Evolutionary conservation across 2,329 filamentous ascomycete species (phyloP).

Genomic region (Trichophyton benhamiae): DNA sequence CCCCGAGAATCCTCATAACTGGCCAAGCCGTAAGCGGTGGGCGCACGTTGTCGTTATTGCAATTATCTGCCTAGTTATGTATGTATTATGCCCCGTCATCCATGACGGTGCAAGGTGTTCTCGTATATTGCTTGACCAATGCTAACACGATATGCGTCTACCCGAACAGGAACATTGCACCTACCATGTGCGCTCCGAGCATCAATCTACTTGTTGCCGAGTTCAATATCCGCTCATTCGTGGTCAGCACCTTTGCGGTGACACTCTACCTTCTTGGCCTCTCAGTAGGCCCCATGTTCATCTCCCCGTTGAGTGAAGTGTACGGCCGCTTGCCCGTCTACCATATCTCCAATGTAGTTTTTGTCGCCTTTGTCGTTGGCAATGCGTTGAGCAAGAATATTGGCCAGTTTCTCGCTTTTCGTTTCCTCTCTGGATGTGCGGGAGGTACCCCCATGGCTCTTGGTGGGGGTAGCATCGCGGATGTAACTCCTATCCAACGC

Average conservation of each 20-base stretch:
- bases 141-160: constrained; percentile 37
- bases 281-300: constrained; percentile 56
- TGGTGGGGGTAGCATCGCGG: constrained; percentile 67
- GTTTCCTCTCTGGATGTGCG: constrained; percentile 63
- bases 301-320: constrained; percentile 53
- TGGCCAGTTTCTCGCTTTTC: constrained; percentile 53
- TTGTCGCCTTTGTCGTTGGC: constrained; percentile 58
- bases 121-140: not conserved
- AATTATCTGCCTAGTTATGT: constrained; percentile 15
- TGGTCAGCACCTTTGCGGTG: constrained; percentile 59
- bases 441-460: constrained; percentile 74
- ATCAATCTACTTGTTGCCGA: constrained; percentile 27
- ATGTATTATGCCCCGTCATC: constrained; percentile 46
- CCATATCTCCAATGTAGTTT: constrained; percentile 50
- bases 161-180: constrained; percentile 66
- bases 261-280: constrained; percentile 69
- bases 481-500: constrained; percentile 69
- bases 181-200: constrained; percentile 53
- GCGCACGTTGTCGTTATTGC: constrained; percentile 10
- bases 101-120: constrained; percentile 22
- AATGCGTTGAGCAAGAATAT: constrained; percentile 58
- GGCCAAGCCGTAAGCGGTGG: constrained; percentile 48
- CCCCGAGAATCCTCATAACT: constrained; percentile 54
- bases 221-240: constrained; percentile 44
- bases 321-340: constrained; percentile 48